A percentile compares a stretch with the other conserved stretches of the same genome.
phyloP scores from a whole-genome alignment of 768 basidiomycete species.

The Inosperma sp. region DNA sequence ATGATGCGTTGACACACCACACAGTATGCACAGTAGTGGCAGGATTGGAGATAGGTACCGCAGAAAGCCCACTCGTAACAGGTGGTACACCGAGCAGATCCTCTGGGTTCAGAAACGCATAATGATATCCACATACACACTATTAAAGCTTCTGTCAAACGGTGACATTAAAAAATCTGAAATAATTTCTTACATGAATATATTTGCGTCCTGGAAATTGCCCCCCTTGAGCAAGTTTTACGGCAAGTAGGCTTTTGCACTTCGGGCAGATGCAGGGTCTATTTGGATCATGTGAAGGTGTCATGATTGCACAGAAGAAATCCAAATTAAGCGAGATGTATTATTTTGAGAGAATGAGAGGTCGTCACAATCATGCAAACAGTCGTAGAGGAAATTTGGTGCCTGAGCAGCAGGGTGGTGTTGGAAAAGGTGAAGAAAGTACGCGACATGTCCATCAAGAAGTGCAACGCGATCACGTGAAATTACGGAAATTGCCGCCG shows the following conservation, averaged over 20 bases:
- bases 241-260: neutral
- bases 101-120: neutral
- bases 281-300: neutral
- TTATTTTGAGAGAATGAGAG: neutral
- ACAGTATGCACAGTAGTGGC: neutral
- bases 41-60: neutral
- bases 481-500: neutral
- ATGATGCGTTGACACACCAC: neutral
- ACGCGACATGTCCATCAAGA: too few species aligned
- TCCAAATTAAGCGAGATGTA: too few species aligned
- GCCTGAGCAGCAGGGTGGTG: neutral
- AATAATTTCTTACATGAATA: neutral
- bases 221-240: neutral
- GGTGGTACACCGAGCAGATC: neutral
- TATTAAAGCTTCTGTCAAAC: neutral
- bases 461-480: too few species aligned
- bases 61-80: neutral
- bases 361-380: too few species aligned
- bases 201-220: neutral
- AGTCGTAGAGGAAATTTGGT: neutral
- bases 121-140: neutral
- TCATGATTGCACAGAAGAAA: neutral
- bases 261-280: neutral
- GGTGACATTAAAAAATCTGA: neutral
- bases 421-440: neutral